These are phyloP conservation scores for Guillardia theta DNA, from an alignment of 78 protist genomes.

Conservation along the genomic window DNA sequence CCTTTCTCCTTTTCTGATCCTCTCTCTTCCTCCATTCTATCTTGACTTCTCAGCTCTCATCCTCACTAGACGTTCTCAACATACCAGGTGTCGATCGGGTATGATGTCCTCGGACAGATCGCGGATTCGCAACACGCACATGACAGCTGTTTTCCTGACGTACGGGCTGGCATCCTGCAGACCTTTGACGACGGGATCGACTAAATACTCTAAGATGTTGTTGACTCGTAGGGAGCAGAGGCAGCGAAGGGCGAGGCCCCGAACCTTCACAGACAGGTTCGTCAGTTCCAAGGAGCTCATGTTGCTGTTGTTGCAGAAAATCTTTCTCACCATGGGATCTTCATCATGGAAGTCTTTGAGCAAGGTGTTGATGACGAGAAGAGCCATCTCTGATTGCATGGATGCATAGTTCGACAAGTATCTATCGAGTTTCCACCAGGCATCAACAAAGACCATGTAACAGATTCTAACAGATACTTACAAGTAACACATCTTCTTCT, in stretches of 20 bases:
- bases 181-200: constrained; percentile 51
- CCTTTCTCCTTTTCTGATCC: no score
- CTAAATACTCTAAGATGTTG: constrained; percentile 80
- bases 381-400: constrained; percentile 67
- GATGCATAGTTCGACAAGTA: constrained; percentile 61
- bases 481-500: constrained; percentile 83
- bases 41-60: no score
- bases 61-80: no score
- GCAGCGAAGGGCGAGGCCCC: constrained; percentile 92
- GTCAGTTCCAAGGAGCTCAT: no score
- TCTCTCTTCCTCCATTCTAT: no score
- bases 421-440: no score
- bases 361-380: constrained; percentile 87
- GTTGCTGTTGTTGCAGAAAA: no score
- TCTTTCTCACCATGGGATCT: constrained; percentile 90
- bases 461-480: constrained; percentile 17
- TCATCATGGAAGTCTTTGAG: constrained; percentile 68
- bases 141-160: constrained; percentile 90
- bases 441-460: not conserved
- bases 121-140: constrained; percentile 75
- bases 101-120: not conserved
- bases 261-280: no score
- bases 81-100: not conserved
- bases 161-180: constrained; percentile 79
- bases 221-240: constrained; percentile 60